A percentile compares a stretch with the other conserved stretches of the same genome.
Conservation (phyloP, 371 early-diverging fungal genomes). For the Apophysomyces ossiformis region DNA sequence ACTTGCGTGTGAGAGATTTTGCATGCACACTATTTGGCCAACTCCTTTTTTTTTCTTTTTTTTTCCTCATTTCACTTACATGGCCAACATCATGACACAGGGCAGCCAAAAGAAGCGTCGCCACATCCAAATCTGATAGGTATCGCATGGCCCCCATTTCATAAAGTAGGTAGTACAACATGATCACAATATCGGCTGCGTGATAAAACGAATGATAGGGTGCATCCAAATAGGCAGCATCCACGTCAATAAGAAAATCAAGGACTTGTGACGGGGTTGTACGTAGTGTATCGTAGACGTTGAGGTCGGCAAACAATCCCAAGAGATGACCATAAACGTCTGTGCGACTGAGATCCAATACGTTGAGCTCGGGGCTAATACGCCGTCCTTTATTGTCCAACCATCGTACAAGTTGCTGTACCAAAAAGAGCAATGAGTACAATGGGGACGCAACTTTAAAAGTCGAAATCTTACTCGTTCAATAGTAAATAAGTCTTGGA, state of each 20-base stretch:
- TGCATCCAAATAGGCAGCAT: slow-evolving; percentile 69
- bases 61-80: slow-evolving; percentile 57
- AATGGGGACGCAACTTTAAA: slow-evolving; percentile 6
- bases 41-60: slow-evolving; percentile 17
- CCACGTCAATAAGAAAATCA: slow-evolving; percentile 83
- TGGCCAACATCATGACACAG: slow-evolving; percentile 92
- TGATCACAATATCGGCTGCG: slow-evolving; percentile 86
- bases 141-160: slow-evolving; percentile 66
- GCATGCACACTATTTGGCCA: slow-evolving; percentile 4
- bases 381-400: slow-evolving; percentile 21
- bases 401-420: slow-evolving; percentile 33
- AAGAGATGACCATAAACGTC: slow-evolving; percentile 34
- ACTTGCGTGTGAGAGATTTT: background rate
- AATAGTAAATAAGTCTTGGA: slow-evolving; percentile 28
- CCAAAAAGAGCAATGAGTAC: slow-evolving; percentile 12
- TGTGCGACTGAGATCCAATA: slow-evolving; percentile 34
- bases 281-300: slow-evolving; percentile 30
- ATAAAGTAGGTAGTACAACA: slow-evolving; percentile 75
- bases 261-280: slow-evolving; percentile 63
- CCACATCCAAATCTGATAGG: slow-evolving; percentile 67
- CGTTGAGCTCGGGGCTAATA: slow-evolving; percentile 23
- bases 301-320: slow-evolving; percentile 27
- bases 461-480: slow-evolving; percentile 24
- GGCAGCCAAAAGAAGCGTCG: slow-evolving; percentile 81
- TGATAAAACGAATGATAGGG: slow-evolving; percentile 91